phyloP scores from a whole-genome alignment of 106 monocot genomes.

The Allium sativum region DNA sequence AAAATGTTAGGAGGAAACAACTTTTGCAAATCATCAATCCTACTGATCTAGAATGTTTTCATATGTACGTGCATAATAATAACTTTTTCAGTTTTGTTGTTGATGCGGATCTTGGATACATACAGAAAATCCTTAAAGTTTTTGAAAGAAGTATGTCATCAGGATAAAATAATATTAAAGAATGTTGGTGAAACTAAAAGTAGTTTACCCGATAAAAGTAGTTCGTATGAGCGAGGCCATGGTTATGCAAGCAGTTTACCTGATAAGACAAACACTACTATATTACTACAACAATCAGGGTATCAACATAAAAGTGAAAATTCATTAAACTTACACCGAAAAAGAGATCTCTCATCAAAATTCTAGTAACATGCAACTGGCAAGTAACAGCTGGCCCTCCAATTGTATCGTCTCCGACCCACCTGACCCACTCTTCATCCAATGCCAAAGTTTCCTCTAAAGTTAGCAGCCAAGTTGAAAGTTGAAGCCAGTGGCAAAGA shows the following conservation, averaged over 20 bases:
- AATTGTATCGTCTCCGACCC: constrained; percentile 73
- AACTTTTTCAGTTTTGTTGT: no score
- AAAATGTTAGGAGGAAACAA: constrained; percentile 49
- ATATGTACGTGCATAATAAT: no score
- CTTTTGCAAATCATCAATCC: constrained; percentile 55
- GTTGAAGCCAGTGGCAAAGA: constrained; percentile 80
- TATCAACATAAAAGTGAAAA: no score
- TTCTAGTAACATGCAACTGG: constrained; percentile 69
- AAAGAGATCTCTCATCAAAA: constrained; percentile 94
- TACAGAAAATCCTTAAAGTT: no score
- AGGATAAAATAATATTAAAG: no score
- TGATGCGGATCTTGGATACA: no score
- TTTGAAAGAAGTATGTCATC: no score
- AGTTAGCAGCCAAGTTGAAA: constrained; percentile 91
- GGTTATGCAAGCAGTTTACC: constrained; percentile 96
- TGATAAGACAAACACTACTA: constrained; percentile 6
- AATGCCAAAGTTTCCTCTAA: constrained; percentile 78
- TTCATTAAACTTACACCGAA: constrained; percentile 73
- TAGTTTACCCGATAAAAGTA: no score
- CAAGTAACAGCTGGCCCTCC: constrained; percentile 93
- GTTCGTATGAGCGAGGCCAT: constrained; percentile 97
- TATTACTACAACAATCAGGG: no score
- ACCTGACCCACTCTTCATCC: constrained; percentile 83
- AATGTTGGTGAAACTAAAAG: no score
- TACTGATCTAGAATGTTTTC: no score